Conservation (phyloP, 495 filamentous ascomycete genomes). For the Daldinia childiae region DNA sequence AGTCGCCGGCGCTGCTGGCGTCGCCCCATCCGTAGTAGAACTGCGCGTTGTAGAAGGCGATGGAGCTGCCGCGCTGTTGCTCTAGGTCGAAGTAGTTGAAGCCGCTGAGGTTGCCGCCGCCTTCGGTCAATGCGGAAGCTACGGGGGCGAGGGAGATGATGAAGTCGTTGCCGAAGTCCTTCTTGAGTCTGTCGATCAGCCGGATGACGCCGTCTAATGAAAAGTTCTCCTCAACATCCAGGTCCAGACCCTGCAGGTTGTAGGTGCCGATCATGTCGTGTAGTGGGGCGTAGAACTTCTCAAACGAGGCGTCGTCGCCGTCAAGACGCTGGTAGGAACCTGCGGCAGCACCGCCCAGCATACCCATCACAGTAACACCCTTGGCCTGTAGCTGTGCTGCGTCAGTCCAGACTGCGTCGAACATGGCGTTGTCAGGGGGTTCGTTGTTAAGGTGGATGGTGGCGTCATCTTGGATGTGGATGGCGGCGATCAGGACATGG, state of each 20-base stretch:
- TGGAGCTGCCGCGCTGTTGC: conserved; percentile 67
- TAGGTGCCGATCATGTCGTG: conserved; percentile 66
- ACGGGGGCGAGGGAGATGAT: conserved; percentile 84
- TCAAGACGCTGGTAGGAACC: conserved; percentile 75
- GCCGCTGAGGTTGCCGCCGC: conserved; percentile 69
- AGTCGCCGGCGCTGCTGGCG: conserved; percentile 63
- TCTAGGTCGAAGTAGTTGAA: conserved; percentile 81
- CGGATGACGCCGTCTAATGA: conserved; percentile 74
- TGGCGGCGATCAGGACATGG: conserved; percentile 78
- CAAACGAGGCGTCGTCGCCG: conserved; percentile 63
- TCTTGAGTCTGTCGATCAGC: conserved; percentile 77
- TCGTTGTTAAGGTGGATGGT: conserved; percentile 80
- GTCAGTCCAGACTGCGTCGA: conserved; percentile 73
- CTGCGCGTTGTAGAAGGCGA: conserved; percentile 81
- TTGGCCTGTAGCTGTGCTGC: conserved; percentile 64
- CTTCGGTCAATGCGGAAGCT: conserved; percentile 70
- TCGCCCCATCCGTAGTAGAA: conserved; percentile 89
- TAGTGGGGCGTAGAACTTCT: conserved; percentile 73
- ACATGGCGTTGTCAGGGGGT: conserved; percentile 63
- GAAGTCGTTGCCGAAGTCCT: conserved; percentile 75
- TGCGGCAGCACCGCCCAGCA: conserved; percentile 83
- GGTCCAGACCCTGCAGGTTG: conserved; percentile 76
- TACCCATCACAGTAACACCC: conserved; percentile 78
- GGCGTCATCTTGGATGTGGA: conserved; percentile 74
- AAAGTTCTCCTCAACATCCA: conserved; percentile 86